Evolutionary conservation across 2,329 filamentous ascomycete species (phyloP), one percentile per base, ranked within the genome.

Genomic region (Colletotrichum sp.): DNA sequence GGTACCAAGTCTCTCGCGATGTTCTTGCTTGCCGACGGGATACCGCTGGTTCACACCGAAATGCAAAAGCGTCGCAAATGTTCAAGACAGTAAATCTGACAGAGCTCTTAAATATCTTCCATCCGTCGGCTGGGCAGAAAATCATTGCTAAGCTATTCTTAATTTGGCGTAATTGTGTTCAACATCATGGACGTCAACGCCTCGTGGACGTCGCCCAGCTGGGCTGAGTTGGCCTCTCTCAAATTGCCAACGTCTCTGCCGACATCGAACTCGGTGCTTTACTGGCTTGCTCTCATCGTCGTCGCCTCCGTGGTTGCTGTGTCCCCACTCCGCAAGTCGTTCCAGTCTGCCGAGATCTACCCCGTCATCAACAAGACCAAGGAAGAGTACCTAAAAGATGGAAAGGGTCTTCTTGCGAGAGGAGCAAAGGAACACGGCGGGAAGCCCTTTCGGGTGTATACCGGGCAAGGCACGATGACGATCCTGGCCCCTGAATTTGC

Each of bases 381-480:
- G 26, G 68, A 71, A 12, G 72, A 71, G 28, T 75, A 75, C 26
- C 12, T 75, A 6, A 55, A 32, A 9, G 36, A 64, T 15, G 72
- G 59, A 8, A 65, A 52, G 21, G 60, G 57, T 6, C 60, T 75
- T 34, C 44, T 75, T 5, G 72, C 60, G 8, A 71, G 24, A 18
- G 72, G 72, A 4, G 36, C 59, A 16, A 67, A 75, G 18, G 60
- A 62, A 8, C 30, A 71, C 10, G 52, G 52, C 34, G 72, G 72
- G n/a, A 71, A 75, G 16, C 72, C 52, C 4, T 75, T 75, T 36
- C 68, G 72, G 4, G 49, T 75, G 16, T 65, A 66, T 24, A 75
- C 68, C 5, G 72, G 72, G 4, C 68, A 71, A 8, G 72, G 68
- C 18, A 71, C 59, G 6, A 28, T 75, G 18, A 75, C 72, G 8